These are phyloP conservation scores for Botrytis fragariae DNA, from an alignment of 2,329 filamentous ascomycete genomes.

Conservation along the genomic window DNA sequence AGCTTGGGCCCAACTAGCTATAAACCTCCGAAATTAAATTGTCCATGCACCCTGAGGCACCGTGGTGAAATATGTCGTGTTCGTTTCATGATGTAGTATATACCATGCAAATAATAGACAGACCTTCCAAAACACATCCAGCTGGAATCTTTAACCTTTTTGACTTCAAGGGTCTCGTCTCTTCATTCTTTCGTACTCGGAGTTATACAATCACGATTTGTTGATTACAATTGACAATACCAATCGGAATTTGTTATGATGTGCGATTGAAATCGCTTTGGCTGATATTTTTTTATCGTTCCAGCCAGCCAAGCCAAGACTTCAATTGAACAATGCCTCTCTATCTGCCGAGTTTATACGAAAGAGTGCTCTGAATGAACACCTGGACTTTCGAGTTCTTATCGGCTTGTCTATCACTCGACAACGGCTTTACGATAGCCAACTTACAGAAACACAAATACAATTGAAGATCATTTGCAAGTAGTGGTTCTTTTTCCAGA, in stretches of 20 bases:
- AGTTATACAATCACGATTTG: neutral
- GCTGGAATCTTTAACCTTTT: neutral
- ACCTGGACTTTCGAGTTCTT: neutral
- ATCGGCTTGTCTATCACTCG: neutral
- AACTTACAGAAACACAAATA: neutral
- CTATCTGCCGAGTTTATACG: neutral
- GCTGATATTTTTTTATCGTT: neutral
- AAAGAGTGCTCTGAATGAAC: neutral
- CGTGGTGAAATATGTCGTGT: neutral
- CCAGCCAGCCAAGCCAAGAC: neutral
- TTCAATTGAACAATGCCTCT: neutral
- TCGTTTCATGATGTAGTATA: neutral
- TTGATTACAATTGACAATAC: neutral
- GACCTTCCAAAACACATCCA: neutral
- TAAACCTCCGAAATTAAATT: conserved; percentile 4
- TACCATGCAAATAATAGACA: neutral
- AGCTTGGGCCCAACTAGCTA: neutral
- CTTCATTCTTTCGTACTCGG: neutral
- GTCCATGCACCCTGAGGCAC: conserved; percentile 1
- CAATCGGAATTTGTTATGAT: neutral
- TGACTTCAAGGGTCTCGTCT: neutral
- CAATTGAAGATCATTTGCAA: neutral
- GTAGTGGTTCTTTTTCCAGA: neutral
- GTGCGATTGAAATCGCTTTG: neutral
- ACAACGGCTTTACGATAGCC: too few relatives aligned